A percentile compares a stretch with the other conserved stretches of the same genome.
Conservation (phyloP, 768 basidiomycete species). For the Cubamyces sp. region DNA sequence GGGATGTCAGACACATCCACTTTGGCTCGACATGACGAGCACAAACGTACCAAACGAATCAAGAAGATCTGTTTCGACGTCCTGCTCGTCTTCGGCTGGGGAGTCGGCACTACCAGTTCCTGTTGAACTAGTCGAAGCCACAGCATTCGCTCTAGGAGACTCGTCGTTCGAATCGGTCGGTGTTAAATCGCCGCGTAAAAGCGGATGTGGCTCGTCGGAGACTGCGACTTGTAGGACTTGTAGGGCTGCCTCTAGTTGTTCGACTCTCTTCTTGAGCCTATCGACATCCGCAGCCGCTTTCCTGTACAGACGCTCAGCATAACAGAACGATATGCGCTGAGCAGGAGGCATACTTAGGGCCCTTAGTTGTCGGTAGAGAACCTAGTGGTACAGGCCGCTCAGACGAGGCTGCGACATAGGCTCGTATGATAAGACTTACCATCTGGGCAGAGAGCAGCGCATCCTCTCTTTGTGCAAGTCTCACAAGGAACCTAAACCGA, state of each 20-base stretch:
- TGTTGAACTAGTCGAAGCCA: neutral
- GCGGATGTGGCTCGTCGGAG: constrained; percentile 53
- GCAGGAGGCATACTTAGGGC: constrained; percentile 49
- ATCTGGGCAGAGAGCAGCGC: constrained; percentile 76
- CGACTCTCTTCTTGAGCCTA: constrained; percentile 69
- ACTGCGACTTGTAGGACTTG: constrained; percentile 49
- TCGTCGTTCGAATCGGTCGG: neutral
- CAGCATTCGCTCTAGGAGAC: neutral
- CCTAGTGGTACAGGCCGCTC: constrained; percentile 38
- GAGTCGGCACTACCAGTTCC: neutral
- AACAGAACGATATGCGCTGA: neutral
- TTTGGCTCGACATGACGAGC: neutral
- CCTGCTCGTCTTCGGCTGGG: neutral
- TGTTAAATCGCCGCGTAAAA: constrained; percentile 38
- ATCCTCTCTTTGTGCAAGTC: constrained; percentile 76
- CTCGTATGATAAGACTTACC: constrained; percentile 46
- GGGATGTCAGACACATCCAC: neutral
- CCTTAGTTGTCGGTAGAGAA: constrained; percentile 60
- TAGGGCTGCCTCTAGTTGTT: constrained; percentile 65
- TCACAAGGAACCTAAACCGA: constrained; percentile 68
- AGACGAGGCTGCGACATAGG: neutral
- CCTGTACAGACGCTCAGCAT: constrained; percentile 32
- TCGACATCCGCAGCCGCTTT: constrained; percentile 67
- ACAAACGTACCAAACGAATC: constrained; percentile 48
- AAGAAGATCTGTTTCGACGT: neutral